Base-by-base conservation (phyloP, 2,329 filamentous ascomycete genomes). In the Canariomyces notabilis region DNA sequence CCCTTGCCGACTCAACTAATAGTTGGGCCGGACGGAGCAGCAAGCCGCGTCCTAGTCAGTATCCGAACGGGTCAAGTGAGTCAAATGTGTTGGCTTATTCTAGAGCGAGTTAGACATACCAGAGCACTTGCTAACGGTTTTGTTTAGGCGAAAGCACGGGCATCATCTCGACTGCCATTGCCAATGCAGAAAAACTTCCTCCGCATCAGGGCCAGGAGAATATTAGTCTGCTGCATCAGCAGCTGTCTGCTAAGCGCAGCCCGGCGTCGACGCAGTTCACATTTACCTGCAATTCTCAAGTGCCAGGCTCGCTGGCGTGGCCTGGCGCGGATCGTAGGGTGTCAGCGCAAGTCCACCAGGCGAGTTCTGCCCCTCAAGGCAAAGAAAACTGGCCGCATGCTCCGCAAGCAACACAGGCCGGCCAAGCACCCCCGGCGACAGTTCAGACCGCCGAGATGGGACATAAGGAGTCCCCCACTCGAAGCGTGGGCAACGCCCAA, bases 241-340 rank as follows among this genome's bases (percentile, higher is more conserved):
- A 85, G 64, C 61, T 62, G 15, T 67, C 73, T 5, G 73, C 73
- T 48, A 83, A 79, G 58, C 63, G 77, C 4, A 81, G 77, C 29
- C 81, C 87, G 4, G 79, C 84, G 5, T 88, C 89, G 46, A 85
- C 87, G 0, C 89, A 96, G 58, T 98, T 98, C 64, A 98, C 93
- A 8, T 98, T 98, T 62, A 95, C 89, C 11, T 96, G 89, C 66
- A 87, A 94, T 59, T 91, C 90, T 1, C 89, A 93, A 62, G 88
- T 89, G 31, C 83, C 87, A 1, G 88, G 85, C 49, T 82, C 85
- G 46, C 79, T 89, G 63, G 81, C 83, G 42, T 88, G 86, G 82
- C 86, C 87, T 35, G 80, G 83, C 60, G 67, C 68, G 51, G 68
- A 69, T 38, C 61, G 65, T 19, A 52, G 51, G 46, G 18, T 47